These are phyloP conservation scores for Phytopythium mirpurense DNA, from an alignment of 352 stramenopile genomes.

Conservation along the genomic window DNA sequence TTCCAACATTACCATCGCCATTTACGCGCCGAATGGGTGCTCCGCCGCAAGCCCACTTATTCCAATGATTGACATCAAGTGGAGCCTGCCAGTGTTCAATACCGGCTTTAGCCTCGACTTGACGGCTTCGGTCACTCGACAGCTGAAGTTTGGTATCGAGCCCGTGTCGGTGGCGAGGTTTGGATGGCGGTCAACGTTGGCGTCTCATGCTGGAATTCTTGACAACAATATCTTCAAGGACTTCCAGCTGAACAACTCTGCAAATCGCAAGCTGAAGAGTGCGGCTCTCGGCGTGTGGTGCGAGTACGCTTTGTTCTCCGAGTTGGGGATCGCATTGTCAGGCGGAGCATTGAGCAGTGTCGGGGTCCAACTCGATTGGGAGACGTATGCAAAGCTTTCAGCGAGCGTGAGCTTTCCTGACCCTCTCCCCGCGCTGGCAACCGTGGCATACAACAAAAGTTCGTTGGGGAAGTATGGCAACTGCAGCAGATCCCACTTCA, in stretches of 20 bases:
- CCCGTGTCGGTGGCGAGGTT: neutral
- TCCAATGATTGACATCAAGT: neutral
- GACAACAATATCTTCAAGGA: neutral
- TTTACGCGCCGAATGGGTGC: conserved; percentile 1
- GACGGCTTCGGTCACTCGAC: neutral
- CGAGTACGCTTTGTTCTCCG: neutral
- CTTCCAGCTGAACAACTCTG: neutral
- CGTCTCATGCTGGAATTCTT: neutral
- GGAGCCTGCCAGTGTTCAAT: neutral
- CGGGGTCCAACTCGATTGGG: neutral
- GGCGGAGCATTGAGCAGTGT: neutral
- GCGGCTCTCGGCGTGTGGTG: neutral
- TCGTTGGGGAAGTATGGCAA: neutral
- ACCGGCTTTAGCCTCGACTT: neutral
- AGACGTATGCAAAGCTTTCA: neutral
- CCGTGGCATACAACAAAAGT: neutral
- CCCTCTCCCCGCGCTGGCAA: neutral
- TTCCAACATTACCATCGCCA: conserved; percentile 1
- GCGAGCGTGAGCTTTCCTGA: neutral
- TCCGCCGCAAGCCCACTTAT: neutral
- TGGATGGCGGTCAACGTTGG: neutral
- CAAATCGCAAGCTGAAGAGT: neutral
- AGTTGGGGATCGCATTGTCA: neutral
- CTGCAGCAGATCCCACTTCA: neutral
- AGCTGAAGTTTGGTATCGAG: neutral